These are phyloP conservation scores for Eremothecium cymbalariae DNA, from an alignment of 1,139 yeast species.

Conservation along the genomic window DNA sequence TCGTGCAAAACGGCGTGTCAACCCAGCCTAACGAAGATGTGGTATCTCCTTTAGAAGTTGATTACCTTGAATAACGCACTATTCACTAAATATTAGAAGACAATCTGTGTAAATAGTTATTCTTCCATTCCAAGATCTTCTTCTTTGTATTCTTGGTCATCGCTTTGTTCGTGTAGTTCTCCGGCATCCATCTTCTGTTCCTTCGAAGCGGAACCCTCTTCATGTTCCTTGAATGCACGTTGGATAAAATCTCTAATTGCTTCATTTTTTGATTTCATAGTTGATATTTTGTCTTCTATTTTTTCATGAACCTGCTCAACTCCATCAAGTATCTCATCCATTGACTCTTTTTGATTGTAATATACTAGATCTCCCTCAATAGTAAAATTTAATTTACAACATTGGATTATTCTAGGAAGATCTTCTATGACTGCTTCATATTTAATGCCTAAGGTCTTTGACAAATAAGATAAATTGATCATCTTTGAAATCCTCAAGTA, in stretches of 20 bases:
- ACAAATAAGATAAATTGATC: slow-evolving; percentile 21
- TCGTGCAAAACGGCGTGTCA: slow-evolving; percentile 49
- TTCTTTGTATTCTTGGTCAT: slow-evolving; percentile 3
- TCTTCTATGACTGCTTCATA: slow-evolving; percentile 16
- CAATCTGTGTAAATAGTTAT: not conserved
- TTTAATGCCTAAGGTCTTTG: slow-evolving; percentile 20
- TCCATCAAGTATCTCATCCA: slow-evolving; percentile 3
- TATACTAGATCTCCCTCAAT: slow-evolving; percentile 18
- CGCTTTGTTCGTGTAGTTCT: slow-evolving; percentile 4
- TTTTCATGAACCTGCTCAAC: not conserved
- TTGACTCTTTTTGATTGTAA: slow-evolving; percentile 10
- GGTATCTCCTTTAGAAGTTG: slow-evolving; percentile 33
- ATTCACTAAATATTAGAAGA: not conserved
- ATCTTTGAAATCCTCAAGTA: slow-evolving; percentile 23
- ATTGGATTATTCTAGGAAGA: slow-evolving; percentile 14
- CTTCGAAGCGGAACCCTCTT: not conserved
- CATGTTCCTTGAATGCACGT: slow-evolving; percentile 3
- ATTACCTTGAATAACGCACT: not conserved
- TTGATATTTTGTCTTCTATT: not conserved
- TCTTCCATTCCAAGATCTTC: not conserved
- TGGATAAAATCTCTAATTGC: slow-evolving; percentile 6
- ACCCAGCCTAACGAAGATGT: slow-evolving; percentile 47
- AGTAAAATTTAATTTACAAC: slow-evolving; percentile 18
- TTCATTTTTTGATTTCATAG: slow-evolving; percentile 6
- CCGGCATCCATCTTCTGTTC: slow-evolving; percentile 3